Conservation (phyloP, 805 yeast genomes). For the Suhomyces kilbournensis region DNA sequence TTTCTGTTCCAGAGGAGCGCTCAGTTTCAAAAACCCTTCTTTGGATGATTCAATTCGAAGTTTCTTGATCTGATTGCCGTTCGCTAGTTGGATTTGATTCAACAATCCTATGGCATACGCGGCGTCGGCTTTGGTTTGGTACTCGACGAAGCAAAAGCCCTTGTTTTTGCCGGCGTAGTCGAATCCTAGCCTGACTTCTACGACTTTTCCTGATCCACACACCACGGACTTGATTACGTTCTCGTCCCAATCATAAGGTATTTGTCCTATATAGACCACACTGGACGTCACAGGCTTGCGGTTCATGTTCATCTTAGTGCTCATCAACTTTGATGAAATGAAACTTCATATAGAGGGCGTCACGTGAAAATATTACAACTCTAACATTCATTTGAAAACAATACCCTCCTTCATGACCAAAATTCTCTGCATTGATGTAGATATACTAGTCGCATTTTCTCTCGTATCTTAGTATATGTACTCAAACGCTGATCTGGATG, state of each 20-base stretch:
- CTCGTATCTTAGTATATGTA: no score
- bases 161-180: slow-evolving; percentile 58
- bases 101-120: slow-evolving; percentile 45
- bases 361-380: not conserved
- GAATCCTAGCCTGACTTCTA: slow-evolving; percentile 62
- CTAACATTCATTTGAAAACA: no score
- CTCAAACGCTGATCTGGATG: no score
- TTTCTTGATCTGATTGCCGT: slow-evolving; percentile 35
- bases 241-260: slow-evolving; percentile 73
- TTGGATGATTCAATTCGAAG: slow-evolving; percentile 59
- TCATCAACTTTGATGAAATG: not conserved
- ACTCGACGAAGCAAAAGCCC: slow-evolving; percentile 68
- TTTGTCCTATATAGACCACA: slow-evolving; percentile 51
- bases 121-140: slow-evolving; percentile 50
- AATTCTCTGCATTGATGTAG: no score
- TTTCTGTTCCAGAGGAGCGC: slow-evolving; percentile 34
- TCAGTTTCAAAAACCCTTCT: slow-evolving; percentile 48
- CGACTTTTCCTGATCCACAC: slow-evolving; percentile 70
- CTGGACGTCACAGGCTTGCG: slow-evolving; percentile 1
- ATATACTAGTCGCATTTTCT: no score
- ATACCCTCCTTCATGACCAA: no score
- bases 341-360: not conserved
- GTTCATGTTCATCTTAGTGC: not conserved
- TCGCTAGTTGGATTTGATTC: slow-evolving; percentile 39
- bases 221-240: slow-evolving; percentile 58